Percentiles rank a stretch among this genome's conserved stretches.
phyloP scores from a whole-genome alignment of 108 stramenopile species.

The Cylindrotheca closterium region DNA sequence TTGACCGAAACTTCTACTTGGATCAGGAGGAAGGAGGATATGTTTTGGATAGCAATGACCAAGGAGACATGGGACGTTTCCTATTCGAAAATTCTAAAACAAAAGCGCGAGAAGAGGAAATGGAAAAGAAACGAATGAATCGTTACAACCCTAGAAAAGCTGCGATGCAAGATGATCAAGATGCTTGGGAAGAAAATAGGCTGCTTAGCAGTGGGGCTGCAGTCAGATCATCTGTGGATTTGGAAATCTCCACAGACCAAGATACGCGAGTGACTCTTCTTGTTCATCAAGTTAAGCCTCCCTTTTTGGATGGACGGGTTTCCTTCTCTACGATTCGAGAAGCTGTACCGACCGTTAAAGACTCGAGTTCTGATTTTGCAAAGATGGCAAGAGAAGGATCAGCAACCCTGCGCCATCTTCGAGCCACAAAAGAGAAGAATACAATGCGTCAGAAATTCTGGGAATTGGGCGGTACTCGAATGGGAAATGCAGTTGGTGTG shows the following conservation, averaged over 20 bases:
- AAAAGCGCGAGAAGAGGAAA: constrained; percentile 76
- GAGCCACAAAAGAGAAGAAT: constrained; percentile 87
- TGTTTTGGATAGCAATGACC: constrained; percentile 35
- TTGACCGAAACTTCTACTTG: constrained; percentile 91
- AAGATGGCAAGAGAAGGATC: constrained; percentile 90
- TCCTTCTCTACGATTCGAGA: constrained; percentile 80
- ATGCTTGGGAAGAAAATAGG: constrained; percentile 97
- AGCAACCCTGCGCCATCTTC: constrained; percentile 58
- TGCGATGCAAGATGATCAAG: constrained; percentile 89
- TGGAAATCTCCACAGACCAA: constrained; percentile 71
- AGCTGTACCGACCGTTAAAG: constrained; percentile 86
- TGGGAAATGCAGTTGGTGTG: constrained; percentile 92
- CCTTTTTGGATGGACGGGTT: constrained; percentile 89
- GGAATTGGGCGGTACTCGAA: constrained; percentile 96
- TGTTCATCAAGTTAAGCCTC: constrained; percentile 96
- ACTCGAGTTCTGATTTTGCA: constrained; percentile 90
- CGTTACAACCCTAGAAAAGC: constrained; percentile 54
- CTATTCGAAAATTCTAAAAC: constrained; percentile 81
- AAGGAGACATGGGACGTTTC: constrained; percentile 66
- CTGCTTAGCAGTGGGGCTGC: constrained; percentile 88
- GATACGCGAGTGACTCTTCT: constrained; percentile 75
- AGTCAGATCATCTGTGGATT: constrained; percentile 56
- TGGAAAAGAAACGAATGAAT: constrained; percentile 54
- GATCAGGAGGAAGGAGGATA: constrained; percentile 82
- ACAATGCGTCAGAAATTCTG: constrained; percentile 97